Conservation (phyloP, 345 rosid genomes). For the Conringia planisiliqua region DNA sequence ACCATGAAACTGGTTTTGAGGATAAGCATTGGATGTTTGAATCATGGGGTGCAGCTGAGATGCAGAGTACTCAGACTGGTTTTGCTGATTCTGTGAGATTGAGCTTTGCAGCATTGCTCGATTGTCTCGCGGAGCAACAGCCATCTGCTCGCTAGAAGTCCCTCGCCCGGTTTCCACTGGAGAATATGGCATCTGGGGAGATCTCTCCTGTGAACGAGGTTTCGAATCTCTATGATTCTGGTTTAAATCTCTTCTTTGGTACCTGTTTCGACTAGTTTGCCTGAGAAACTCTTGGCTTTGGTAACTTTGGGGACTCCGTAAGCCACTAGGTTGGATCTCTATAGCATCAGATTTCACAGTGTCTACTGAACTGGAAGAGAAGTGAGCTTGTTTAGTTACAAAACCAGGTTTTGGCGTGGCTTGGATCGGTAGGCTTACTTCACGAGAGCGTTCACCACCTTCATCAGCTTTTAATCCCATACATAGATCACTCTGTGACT, state of each 20-base stretch:
- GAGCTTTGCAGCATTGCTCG: not conserved
- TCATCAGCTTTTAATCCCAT: constrained; percentile 36
- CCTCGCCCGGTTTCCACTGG: constrained; percentile 29
- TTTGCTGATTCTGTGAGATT: constrained; percentile 40
- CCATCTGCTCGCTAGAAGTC: constrained; percentile 34
- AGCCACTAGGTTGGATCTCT: constrained; percentile 35
- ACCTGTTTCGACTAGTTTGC: constrained; percentile 33
- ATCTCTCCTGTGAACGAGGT: constrained; percentile 43
- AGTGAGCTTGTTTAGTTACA: constrained; percentile 30
- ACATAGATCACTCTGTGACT: constrained; percentile 43
- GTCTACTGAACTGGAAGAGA: constrained; percentile 31
- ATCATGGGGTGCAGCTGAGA: constrained; percentile 32
- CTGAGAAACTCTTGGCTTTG: constrained; percentile 31
- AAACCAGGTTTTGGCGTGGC: constrained; percentile 29
- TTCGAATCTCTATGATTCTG: constrained; percentile 45
- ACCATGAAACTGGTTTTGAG: constrained; percentile 35
- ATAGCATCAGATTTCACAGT: constrained; percentile 43
- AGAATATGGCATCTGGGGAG: constrained; percentile 34
- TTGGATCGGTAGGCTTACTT: constrained; percentile 33
- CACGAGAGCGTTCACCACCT: constrained; percentile 37
- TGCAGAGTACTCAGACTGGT: constrained; percentile 35
- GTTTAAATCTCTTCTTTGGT: constrained; percentile 36
- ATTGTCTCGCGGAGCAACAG: constrained; percentile 29
- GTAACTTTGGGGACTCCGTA: constrained; percentile 31
- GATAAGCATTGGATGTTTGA: constrained; percentile 38